Percentiles rank a stretch among this genome's conserved stretches.
These are phyloP conservation scores for Pichia occidentalis DNA, from an alignment of 805 yeast species.

Conservation along the genomic window DNA sequence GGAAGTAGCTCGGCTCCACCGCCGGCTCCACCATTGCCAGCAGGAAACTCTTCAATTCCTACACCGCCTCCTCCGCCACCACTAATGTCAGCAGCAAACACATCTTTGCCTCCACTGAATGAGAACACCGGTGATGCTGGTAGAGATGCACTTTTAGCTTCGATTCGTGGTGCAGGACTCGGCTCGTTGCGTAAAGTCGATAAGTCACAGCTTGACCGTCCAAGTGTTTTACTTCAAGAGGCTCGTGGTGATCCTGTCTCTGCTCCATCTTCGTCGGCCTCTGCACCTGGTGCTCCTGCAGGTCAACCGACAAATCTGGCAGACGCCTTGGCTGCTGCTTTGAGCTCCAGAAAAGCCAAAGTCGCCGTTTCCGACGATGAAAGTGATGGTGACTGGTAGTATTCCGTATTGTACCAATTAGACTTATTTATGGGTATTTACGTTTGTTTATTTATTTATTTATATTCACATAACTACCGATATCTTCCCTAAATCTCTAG, in stretches of 20 bases:
- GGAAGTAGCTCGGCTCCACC: slow-evolving; percentile 21
- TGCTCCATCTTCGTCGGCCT: slow-evolving; percentile 29
- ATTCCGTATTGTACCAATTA: too few relatives aligned
- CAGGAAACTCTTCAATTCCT: not conserved
- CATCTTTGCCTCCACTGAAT: slow-evolving; percentile 33
- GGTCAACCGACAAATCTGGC: slow-evolving; percentile 41
- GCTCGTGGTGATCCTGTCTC: slow-evolving; percentile 54
- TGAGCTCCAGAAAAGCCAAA: slow-evolving; percentile 73
- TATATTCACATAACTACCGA: too few relatives aligned
- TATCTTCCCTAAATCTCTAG: too few relatives aligned
- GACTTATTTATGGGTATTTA: too few relatives aligned
- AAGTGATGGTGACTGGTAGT: slow-evolving; percentile 71
- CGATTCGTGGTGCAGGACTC: slow-evolving; percentile 77
- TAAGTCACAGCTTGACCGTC: slow-evolving; percentile 74
- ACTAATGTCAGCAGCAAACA: slow-evolving; percentile 31
- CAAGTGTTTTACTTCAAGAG: slow-evolving; percentile 65
- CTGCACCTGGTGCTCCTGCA: slow-evolving; percentile 35
- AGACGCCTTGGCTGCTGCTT: slow-evolving; percentile 52
- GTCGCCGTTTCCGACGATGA: slow-evolving; percentile 80
- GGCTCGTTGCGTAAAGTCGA: slow-evolving; percentile 70
- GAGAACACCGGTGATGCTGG: slow-evolving; percentile 49
- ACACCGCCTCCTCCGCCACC: slow-evolving; percentile 4
- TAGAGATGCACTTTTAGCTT: slow-evolving; percentile 77
- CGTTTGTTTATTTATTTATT: too few relatives aligned
- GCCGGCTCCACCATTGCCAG: slow-evolving; percentile 13